Base-by-base conservation (phyloP, 331 rosid species). In the Dryas integrifolia region DNA sequence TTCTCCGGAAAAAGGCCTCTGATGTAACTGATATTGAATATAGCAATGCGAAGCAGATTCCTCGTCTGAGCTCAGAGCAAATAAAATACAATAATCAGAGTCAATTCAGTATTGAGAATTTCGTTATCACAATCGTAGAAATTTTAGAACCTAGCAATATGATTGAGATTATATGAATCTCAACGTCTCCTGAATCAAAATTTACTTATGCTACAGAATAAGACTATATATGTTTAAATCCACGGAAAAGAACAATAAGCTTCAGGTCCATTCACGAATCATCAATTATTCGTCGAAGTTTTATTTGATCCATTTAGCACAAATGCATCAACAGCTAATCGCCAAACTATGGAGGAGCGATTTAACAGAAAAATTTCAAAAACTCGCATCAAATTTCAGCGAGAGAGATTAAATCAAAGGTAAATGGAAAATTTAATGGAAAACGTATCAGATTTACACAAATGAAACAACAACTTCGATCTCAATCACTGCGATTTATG, bases 1-100 rank as follows among this genome's bases (percentile, higher is more conserved):
- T 91, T 88, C 76, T 94, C 98, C n/a, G 98, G 97, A 65, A 94
- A 91, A 67, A 91, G 90, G 66, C 98, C 98, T 89, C 97, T 83
- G 85, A 91, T 91, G 82, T 91, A 94, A 77, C 96, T 94, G 80
- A 94, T 91, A 58, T 91, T 94, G 88, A 91, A 94, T 72, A 94
- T 91, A 65, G 98, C 96, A 62, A 94, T 94, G 39, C 98, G 91
- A 58, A 94, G 96, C 87, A 91, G 86, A 80, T 94, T 94, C 84
- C 97, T 91, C 69, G 96, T 91, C 98, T 94, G 77, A 82, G 16
- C 77, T 63, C 56, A 67, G 74, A 48, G 55, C 44, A 73, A 63
- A 72, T 52, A 41, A 46, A 58, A 52, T 39, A 60, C 9, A 45
- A 48, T 45, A 13, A 45, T 55, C 80, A 44, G 48, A 76, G 65